phyloP scores from a whole-genome alignment of 2,329 filamentous ascomycete genomes.

The Raffaelea arxii region DNA sequence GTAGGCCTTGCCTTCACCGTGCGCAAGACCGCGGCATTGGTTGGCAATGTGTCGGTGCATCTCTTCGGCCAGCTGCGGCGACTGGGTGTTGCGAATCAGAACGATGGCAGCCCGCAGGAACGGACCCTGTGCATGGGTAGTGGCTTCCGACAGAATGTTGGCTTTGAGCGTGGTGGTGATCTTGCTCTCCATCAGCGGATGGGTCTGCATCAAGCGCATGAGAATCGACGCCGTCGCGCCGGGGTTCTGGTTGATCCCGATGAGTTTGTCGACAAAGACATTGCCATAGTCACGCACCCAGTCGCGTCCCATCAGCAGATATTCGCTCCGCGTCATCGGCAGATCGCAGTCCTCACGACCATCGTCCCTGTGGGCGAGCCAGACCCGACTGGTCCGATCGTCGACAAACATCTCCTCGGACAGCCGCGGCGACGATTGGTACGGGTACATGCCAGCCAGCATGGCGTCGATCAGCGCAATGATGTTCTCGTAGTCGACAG shows the following conservation, averaged over 20 bases:
- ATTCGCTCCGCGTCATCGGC: constrained; percentile 13
- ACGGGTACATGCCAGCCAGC: constrained; percentile 26
- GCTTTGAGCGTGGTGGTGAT: constrained; percentile 44
- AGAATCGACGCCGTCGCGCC: constrained; percentile 46
- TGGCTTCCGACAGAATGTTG: constrained; percentile 42
- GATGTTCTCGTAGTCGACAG: constrained; percentile 43
- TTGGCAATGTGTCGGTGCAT: constrained; percentile 33
- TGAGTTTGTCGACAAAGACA: constrained; percentile 56
- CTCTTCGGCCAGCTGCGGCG: constrained; percentile 21
- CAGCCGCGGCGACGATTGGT: constrained; percentile 1
- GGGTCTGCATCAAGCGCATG: constrained; percentile 42
- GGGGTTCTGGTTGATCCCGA: constrained; percentile 50
- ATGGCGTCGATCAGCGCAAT: constrained; percentile 40
- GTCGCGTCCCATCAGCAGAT: constrained; percentile 11
- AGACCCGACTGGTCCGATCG: constrained; percentile 15
- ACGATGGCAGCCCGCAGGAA: constrained; percentile 44
- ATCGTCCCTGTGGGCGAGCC: not conserved
- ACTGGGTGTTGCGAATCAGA: constrained; percentile 38
- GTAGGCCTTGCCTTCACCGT: constrained; percentile 38
- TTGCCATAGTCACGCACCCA: constrained; percentile 24
- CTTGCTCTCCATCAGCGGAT: constrained; percentile 37
- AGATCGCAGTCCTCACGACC: constrained; percentile 6
- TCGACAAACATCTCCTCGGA: constrained; percentile 29
- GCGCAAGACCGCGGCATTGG: constrained; percentile 34
- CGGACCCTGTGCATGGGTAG: constrained; percentile 36